Evolutionary conservation across 371 early-diverging fungal genomes (phyloP), one percentile per base, ranked within the genome.

Genomic region (Capillidium rhysosporum): DNA sequence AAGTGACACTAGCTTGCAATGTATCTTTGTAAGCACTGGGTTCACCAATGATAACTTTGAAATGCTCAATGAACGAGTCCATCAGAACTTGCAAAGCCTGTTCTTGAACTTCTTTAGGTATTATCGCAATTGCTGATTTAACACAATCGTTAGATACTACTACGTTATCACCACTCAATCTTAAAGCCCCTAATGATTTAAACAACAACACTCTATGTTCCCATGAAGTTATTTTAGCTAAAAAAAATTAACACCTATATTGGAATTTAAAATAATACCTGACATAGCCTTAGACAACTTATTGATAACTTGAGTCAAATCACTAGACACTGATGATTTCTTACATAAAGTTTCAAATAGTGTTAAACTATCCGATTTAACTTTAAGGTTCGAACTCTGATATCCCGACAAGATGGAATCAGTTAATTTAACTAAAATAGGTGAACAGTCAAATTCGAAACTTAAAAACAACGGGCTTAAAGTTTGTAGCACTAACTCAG

Each of bases 401-500:
- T 44, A 54, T 20, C 24, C 21, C 1, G 44, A 25, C 2, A 54
- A 24, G 1, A 54, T 41, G 9, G 18, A 45, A 10, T 54, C 45
- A 4, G 28, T 26, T 8, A 54, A 46, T n/a, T 41, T 41, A n/a
- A 40, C 5, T 23, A 34, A 26, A 16, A 54, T 26, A 26, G 34
- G 26, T 16, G 24, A 21, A n/a, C 25, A 29, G 21, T 54, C 54
- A 44, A 56, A 56, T 7, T 28, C 12, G 9, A 56, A 46, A 41
- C 44, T 58, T 53, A 12, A 61, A 49, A 52, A 65, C 51, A 59
- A 24, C 20, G 43, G 31, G 25, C 14, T 46, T 26, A 56, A 28
- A n/a, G 58, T 68, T 59, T 66, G 69, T 46, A 89, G 71, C 14
- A 80, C 81, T 53, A 82, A 66, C 59, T 92, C 94, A 16, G 94